phyloP scores from a whole-genome alignment of 495 filamentous ascomycete species.

The Penicillium antarcticum region DNA sequence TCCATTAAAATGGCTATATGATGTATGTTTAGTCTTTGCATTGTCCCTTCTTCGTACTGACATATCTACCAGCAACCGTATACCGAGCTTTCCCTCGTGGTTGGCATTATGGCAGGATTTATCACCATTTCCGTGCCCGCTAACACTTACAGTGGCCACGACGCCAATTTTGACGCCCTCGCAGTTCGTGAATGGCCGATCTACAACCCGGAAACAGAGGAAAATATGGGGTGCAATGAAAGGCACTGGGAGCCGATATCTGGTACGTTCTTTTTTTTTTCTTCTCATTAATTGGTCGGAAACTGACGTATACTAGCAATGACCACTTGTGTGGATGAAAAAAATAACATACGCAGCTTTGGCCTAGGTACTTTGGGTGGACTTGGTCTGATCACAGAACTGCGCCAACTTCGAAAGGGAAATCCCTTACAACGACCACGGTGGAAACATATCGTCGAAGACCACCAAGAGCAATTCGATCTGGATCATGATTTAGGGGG shows the following conservation, averaged over 20 bases:
- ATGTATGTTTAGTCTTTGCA: conserved; percentile 20
- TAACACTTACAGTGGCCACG: conserved; percentile 12
- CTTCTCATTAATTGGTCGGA: no score
- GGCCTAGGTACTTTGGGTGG: conserved; percentile 33
- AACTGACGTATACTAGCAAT: conserved; percentile 24
- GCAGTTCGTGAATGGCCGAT: conserved; percentile 19
- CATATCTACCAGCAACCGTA: conserved; percentile 16
- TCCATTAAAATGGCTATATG: conserved; percentile 33
- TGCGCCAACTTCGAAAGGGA: conserved; percentile 4
- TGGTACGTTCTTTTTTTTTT: conserved; percentile 20
- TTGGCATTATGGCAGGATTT: conserved; percentile 21
- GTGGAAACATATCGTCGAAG: conserved; percentile 34
- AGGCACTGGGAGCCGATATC: conserved; percentile 31
- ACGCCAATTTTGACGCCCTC: neutral
- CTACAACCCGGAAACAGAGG: conserved; percentile 8
- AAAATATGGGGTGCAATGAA: neutral
- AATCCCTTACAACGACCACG: conserved; percentile 6
- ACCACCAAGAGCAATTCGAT: conserved; percentile 40
- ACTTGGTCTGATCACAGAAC: conserved; percentile 7
- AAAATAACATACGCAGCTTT: conserved; percentile 12
- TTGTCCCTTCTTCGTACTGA: neutral
- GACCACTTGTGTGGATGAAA: conserved; percentile 13
- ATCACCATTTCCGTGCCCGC: conserved; percentile 20
- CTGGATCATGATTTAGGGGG: conserved; percentile 44
- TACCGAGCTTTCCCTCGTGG: conserved; percentile 16